Base-by-base conservation (phyloP, 805 yeast species). In the Starmerella geochares region DNA sequence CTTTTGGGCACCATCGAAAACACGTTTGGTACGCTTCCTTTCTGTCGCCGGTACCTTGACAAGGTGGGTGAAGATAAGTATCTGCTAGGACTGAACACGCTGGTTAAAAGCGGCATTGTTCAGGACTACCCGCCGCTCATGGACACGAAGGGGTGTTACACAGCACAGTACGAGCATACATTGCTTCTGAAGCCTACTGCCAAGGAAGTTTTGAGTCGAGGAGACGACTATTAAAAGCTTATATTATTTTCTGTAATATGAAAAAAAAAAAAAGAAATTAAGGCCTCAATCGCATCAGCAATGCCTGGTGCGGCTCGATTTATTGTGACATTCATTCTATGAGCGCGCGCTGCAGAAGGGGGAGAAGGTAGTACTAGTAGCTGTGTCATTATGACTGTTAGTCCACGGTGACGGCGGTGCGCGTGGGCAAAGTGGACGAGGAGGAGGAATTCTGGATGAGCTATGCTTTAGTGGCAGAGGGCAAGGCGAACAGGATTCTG, bases 161-260 rank as follows among this genome's bases (percentile, higher is more conserved):
- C 97, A 33, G 98, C 98, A 0, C 99, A 92, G 68, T 90, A 68
- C 62, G 99, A 92, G 66, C 99, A 92, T 69, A 92, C 99, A 1
- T 76, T 90, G 42, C 72, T 92, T 57, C 71, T 92, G 60, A 92
- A 88, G 62, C 94, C 96, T 25, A 86, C 86, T 51, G 79, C 78
- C 67, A 92, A 90, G 71, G 99, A 92, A 68, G 90, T 92, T 40
- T 87, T 92, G 19, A 85, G 96, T 13, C 77, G 90, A 58, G 98
- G 99, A 46, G 96, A 86, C 40, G 99, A 92, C 33, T 40, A 40
- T 19, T 40, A 38, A 38, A 24, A 23, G n/a, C n/a, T n/a, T n/a
- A n/a, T n/a, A n/a, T n/a, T n/a, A n/a, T n/a, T n/a, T n/a, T n/a
- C n/a, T n/a, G n/a, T n/a, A n/a, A n/a, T n/a, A n/a, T n/a, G n/a